Evolutionary conservation across 495 filamentous ascomycete genomes (phyloP), one percentile per base, ranked within the genome.

Genomic region (Pyronema domesticum): DNA sequence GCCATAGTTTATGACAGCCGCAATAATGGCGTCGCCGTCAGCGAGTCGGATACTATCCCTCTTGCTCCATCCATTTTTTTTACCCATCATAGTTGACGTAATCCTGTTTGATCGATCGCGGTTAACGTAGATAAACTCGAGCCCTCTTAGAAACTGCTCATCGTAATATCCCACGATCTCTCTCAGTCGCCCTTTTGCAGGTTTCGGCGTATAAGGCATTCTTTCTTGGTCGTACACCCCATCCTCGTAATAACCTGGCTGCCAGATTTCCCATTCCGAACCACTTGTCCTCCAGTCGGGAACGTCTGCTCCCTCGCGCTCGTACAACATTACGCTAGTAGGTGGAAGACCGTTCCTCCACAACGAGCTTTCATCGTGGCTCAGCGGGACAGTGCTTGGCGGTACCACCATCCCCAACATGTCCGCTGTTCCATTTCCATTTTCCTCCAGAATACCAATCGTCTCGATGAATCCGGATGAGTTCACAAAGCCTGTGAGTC

Each of bases 201-300:
- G 47, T 30, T 30, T 30, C 5, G 23, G 23, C 23, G 23, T 30
- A 30, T 2, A 30, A 15, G 47, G n/a, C 14, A 44, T 10, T n/a
- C 14, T 6, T 33, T 10, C 5, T 11, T 39, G 40, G 9, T 45
- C 19, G 19, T 52, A 39, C 3, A 55, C 59, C 7, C 55, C 63
- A 36, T 62, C 62, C 43, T 57, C 55, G 37, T 58, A 43, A 37
- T 45, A 61, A 10, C 53, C 56, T 11, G 51, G 56, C 35, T 57
- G 57, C 58, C 64, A 68, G 8, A 68, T 58, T 46, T 68, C 66
- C 60, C 66, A 68, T 35, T 68, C 62, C 34, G 60, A 55, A 40
- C 47, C 61, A 34, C 56, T 54, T 49, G 57, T 59, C 40, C 60
- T 58, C 66, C 66, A 68, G 40, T 68, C 60, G 39, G 45, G 57